A percentile compares a stretch with the other conserved stretches of the same genome.
phyloP scores from a whole-genome alignment of 2,329 filamentous ascomycete species.

The Fusarium sp. region DNA sequence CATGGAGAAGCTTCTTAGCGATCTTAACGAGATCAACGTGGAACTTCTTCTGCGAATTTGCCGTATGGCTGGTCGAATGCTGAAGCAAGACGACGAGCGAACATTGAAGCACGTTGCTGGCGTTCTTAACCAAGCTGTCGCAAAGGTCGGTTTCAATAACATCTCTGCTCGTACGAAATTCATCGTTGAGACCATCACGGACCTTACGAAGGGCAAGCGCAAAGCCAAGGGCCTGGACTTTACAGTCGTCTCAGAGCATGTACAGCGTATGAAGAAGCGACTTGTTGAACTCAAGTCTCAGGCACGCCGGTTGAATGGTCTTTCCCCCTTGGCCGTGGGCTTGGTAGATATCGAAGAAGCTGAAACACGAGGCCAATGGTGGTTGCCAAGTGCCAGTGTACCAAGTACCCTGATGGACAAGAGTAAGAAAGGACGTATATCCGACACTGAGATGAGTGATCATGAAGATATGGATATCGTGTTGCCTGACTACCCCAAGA shows the following conservation, averaged over 20 bases:
- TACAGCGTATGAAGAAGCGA: slow-evolving; percentile 87
- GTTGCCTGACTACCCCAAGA: slow-evolving; percentile 74
- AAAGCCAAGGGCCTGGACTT: slow-evolving; percentile 80
- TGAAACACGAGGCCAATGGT: slow-evolving; percentile 95
- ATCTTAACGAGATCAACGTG: slow-evolving; percentile 86
- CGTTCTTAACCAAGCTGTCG: slow-evolving; percentile 78
- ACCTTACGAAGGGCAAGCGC: slow-evolving; percentile 92
- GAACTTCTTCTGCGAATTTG: slow-evolving; percentile 89
- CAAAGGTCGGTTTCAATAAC: slow-evolving; percentile 73
- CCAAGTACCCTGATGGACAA: slow-evolving; percentile 53
- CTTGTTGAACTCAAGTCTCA: slow-evolving; percentile 78
- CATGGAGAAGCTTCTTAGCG: slow-evolving; percentile 78
- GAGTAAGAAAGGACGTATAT: slow-evolving; percentile 25
- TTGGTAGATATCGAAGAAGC: slow-evolving; percentile 84
- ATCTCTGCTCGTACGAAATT: slow-evolving; percentile 92
- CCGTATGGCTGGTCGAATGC: slow-evolving; percentile 81
- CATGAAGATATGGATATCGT: slow-evolving; percentile 61
- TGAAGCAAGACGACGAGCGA: slow-evolving; percentile 89
- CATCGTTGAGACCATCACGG: slow-evolving; percentile 96
- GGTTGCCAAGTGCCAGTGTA: slow-evolving; percentile 97
- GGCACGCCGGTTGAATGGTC: slow-evolving; percentile 72
- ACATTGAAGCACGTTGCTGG: slow-evolving; percentile 89
- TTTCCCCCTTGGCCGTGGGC: slow-evolving; percentile 84
- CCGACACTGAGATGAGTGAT: slow-evolving; percentile 49
- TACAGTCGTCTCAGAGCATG: slow-evolving; percentile 81